These are phyloP conservation scores for Phtheirospermum japonicum DNA, from an alignment of 257 asterid genomes.

Conservation along the genomic window DNA sequence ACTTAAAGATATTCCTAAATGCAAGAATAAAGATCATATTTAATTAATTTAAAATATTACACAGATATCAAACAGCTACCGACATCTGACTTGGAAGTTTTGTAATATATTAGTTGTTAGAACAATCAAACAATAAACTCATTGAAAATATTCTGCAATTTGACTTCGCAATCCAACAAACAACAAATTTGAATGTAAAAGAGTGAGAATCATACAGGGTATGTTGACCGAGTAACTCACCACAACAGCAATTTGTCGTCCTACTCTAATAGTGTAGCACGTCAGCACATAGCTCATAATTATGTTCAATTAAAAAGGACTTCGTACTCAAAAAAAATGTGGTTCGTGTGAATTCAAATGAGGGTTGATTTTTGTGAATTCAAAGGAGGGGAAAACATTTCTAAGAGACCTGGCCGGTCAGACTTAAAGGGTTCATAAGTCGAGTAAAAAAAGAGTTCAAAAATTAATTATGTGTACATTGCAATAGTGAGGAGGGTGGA, in stretches of 20 bases:
- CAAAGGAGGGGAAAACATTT: neutral
- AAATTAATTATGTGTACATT: neutral
- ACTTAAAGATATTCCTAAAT: neutral
- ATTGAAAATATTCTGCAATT: constrained; percentile 1
- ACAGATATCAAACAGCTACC: neutral
- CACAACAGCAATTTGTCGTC: neutral
- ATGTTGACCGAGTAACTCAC: neutral
- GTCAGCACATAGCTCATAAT: neutral
- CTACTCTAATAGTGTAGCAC: constrained; percentile 5
- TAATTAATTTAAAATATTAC: neutral
- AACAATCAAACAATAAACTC: neutral
- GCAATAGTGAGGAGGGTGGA: neutral
- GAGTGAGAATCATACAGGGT: neutral
- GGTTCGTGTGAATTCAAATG: neutral
- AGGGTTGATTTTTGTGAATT: neutral
- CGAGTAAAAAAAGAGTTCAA: neutral
- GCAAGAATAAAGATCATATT: constrained; percentile 1
- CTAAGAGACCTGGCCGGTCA: neutral
- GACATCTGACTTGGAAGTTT: neutral
- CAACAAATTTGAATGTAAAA: neutral
- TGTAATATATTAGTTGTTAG: neutral
- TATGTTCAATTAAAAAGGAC: neutral
- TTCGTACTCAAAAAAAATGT: neutral
- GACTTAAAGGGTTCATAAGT: neutral
- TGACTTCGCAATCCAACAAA: constrained; percentile 1